A percentile compares a stretch with the other conserved stretches of the same genome.
Conservation (phyloP, 148 eudicot species). For the Vaccinium myrtillus region DNA sequence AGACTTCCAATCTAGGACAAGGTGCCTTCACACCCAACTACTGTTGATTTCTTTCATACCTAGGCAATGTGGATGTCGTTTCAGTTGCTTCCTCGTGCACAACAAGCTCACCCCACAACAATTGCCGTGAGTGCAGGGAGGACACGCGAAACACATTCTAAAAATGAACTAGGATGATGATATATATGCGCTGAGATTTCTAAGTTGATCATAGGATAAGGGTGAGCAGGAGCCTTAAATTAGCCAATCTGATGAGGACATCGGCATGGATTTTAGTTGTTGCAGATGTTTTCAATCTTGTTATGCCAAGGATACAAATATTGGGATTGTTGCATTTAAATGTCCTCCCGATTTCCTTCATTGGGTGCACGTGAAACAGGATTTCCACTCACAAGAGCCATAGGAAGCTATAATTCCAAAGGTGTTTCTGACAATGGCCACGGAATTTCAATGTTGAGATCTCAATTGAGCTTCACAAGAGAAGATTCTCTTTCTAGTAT, state of each 20-base stretch:
- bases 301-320: neutral
- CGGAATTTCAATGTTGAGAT: constrained; percentile 46
- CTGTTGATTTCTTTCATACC: too few relatives aligned
- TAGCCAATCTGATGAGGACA: neutral
- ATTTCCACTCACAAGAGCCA: constrained; percentile 41
- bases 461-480: constrained; percentile 67
- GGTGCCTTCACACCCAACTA: too few relatives aligned
- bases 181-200: neutral
- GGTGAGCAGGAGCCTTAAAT: neutral
- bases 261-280: neutral
- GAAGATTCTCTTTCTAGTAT: constrained; percentile 55
- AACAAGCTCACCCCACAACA: too few relatives aligned
- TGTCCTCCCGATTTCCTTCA: neutral
- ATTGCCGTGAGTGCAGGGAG: too few relatives aligned
- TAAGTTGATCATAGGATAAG: neutral
- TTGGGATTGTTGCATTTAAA: neutral
- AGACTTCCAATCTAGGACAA: too few relatives aligned
- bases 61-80: too few relatives aligned
- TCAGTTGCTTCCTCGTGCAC: too few relatives aligned
- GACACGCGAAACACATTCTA: neutral
- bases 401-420: constrained; percentile 36
- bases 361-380: constrained; percentile 22
- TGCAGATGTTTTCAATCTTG: neutral
- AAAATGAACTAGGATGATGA: neutral
- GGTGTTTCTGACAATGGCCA: constrained; percentile 23